phyloP scores from a whole-genome alignment of 2,329 filamentous ascomycete genomes.

The Aspergillus udagawae region DNA sequence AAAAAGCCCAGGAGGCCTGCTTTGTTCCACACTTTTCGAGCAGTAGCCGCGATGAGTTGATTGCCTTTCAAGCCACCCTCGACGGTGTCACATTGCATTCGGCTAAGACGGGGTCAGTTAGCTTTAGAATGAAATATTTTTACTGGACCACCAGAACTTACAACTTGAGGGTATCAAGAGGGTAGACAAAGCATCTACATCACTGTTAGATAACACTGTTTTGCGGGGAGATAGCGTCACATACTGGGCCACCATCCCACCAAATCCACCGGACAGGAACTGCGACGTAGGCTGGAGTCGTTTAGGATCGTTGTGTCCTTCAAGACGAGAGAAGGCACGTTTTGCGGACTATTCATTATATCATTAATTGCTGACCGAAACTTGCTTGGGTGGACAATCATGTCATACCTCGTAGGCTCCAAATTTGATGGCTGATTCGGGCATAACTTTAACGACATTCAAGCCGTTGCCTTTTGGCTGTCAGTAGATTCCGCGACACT shows the following conservation, averaged over 20 bases:
- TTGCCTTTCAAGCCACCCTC: conserved; percentile 79
- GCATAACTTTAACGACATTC: conserved; percentile 97
- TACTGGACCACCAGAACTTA: conserved; percentile 30
- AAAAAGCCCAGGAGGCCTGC: conserved; percentile 77
- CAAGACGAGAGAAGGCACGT: conserved; percentile 75
- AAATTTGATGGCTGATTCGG: conserved; percentile 97
- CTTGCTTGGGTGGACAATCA: not conserved
- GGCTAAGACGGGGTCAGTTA: conserved; percentile 41
- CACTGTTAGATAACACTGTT: conserved; percentile 18
- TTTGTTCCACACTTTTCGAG: conserved; percentile 76
- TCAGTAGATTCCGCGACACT: conserved; percentile 3
- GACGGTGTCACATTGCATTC: conserved; percentile 93
- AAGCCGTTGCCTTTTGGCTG: conserved; percentile 74
- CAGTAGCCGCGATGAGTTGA: conserved; percentile 74
- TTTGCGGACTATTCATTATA: conserved; percentile 64
- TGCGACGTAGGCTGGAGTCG: conserved; percentile 79
- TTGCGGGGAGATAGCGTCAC: conserved; percentile 28
- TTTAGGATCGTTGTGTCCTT: conserved; percentile 80
- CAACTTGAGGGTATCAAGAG: conserved; percentile 68
- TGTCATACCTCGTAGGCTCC: conserved; percentile 77
- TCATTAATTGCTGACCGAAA: conserved; percentile 12
- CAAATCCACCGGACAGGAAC: conserved; percentile 84
- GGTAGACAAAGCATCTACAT: conserved; percentile 80
- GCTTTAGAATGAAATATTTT: not conserved
- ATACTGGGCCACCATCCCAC: conserved; percentile 91